Percentiles rank a stretch among this genome's conserved stretches.
These are phyloP conservation scores for Nicotiana paniculata DNA, from an alignment of 257 asterid genomes.

Conservation along the genomic window DNA sequence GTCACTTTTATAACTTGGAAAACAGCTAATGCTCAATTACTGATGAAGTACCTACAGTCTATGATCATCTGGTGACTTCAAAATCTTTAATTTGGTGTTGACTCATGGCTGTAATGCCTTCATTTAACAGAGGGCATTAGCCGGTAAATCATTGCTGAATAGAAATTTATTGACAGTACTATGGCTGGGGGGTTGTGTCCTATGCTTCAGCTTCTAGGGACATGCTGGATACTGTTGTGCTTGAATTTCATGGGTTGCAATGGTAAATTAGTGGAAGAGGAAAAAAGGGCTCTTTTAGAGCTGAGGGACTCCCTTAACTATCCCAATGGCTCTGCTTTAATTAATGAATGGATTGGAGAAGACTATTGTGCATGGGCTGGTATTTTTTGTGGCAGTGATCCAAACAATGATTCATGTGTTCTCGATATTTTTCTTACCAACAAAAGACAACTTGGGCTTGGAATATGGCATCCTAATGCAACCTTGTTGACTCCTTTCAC, in stretches of 20 bases:
- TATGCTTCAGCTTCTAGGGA: not conserved
- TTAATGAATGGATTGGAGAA: slow-evolving; percentile 16
- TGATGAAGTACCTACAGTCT: not conserved
- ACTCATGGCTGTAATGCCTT: not conserved
- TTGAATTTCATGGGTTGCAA: not conserved
- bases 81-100: not conserved
- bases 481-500: not conserved
- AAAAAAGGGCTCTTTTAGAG: slow-evolving; percentile 3
- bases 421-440: not conserved
- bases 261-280: not conserved
- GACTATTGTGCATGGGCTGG: slow-evolving; percentile 12
- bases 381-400: not conserved
- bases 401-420: not conserved
- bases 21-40: not conserved
- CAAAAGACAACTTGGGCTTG: slow-evolving; percentile 12
- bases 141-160: not conserved
- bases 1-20: not conserved
- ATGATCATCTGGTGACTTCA: not conserved
- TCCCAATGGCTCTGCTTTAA: slow-evolving; percentile 9
- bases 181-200: not conserved
- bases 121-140: not conserved
- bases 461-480: slow-evolving; percentile 10
- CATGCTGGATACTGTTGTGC: not conserved
- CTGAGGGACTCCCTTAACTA: slow-evolving; percentile 6
- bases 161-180: not conserved